Conservation (phyloP, 306 rosid species). For the Prunus mongolica region DNA sequence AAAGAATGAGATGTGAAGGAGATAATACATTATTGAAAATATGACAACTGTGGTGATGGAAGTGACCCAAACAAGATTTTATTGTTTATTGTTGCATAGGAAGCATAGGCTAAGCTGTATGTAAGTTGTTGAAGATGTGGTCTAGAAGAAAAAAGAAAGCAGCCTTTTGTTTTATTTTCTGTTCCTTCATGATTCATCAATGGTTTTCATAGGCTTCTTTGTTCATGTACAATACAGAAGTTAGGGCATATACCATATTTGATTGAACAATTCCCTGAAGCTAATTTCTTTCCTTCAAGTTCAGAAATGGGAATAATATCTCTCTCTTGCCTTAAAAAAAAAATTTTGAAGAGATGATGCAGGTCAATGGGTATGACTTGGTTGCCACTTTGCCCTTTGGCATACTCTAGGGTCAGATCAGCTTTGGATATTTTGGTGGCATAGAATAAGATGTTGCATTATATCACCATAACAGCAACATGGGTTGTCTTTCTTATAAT, state of each 20-base stretch:
- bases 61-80: not conserved
- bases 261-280: too few species aligned
- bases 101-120: conserved; percentile 4
- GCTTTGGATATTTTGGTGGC: not conserved
- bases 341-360: too few species aligned
- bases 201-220: too few species aligned
- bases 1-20: not conserved
- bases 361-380: not conserved
- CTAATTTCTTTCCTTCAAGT: too few species aligned
- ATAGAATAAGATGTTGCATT: not conserved
- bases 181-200: too few species aligned
- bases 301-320: too few species aligned
- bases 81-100: not conserved
- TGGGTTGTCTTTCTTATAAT: not conserved
- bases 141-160: not conserved
- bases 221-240: too few species aligned
- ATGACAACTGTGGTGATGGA: conserved; percentile 16
- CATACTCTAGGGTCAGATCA: conserved; percentile 1
- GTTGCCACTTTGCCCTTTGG: conserved; percentile 13
- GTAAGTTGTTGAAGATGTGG: not conserved
- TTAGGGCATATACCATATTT: too few species aligned
- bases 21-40: not conserved
- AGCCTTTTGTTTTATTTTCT: not conserved
- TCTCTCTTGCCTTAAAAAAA: too few species aligned
- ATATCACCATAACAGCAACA: not conserved